phyloP scores from a whole-genome alignment of 352 stramenopile species.

The Pythium aphanidermatum region DNA sequence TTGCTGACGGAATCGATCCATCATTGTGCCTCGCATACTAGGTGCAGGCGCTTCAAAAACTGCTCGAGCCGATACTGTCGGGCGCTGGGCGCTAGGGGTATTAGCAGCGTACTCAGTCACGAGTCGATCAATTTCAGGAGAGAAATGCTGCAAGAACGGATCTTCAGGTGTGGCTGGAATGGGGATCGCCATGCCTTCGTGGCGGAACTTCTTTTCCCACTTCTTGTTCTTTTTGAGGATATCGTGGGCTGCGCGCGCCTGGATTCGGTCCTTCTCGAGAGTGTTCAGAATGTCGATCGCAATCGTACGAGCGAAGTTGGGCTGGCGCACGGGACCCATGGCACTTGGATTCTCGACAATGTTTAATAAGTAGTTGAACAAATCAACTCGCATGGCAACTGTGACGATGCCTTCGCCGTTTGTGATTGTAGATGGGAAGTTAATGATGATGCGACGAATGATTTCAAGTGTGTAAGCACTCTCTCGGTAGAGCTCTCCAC shows the following conservation, averaged over 20 bases:
- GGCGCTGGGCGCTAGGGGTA: conserved; percentile 1
- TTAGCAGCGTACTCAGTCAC: conserved; percentile 43
- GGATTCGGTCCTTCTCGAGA: conserved; percentile 73
- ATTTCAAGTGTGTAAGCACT: conserved; percentile 65
- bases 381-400: conserved; percentile 50
- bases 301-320: conserved; percentile 51
- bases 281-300: conserved; percentile 76
- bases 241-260: conserved; percentile 63
- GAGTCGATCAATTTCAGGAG: conserved; percentile 44
- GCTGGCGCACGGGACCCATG: conserved; percentile 55
- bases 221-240: conserved; percentile 87
- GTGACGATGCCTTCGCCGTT: conserved; percentile 66
- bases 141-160: conserved; percentile 59
- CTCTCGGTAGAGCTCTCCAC: conserved; percentile 56
- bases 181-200: conserved; percentile 17
- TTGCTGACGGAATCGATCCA: conserved; percentile 22
- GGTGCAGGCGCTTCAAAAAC: conserved; percentile 13
- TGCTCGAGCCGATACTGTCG: conserved; percentile 4
- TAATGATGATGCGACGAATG: conserved; percentile 55
- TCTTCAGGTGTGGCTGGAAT: conserved; percentile 33
- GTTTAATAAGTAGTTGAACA: conserved; percentile 71
- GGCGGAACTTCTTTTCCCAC: conserved; percentile 77
- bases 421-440: conserved; percentile 67
- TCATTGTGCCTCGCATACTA: conserved; percentile 19
- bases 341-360: conserved; percentile 58